A percentile compares a stretch with the other conserved stretches of the same genome.
Evolutionary conservation across 2,329 filamentous ascomycete genomes (phyloP).

Genomic region (Talaromyces pinophilus): DNA sequence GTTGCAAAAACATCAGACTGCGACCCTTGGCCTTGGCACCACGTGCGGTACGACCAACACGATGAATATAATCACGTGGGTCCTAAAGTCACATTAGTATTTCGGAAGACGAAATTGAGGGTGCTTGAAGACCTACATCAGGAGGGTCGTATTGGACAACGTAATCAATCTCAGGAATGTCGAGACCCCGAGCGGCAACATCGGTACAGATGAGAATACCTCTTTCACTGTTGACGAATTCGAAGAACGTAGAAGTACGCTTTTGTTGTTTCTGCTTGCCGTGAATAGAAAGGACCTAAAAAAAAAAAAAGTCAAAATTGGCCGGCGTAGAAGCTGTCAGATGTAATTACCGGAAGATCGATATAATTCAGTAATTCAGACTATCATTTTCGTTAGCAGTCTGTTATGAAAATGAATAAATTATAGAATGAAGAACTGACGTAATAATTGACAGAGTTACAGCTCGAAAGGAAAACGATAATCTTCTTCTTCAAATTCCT

Average conservation of each 20-base stretch:
- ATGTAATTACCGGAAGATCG: slow-evolving; percentile 77
- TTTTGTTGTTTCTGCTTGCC: slow-evolving; percentile 99
- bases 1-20: slow-evolving; percentile 90
- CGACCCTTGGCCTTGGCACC: slow-evolving; percentile 81
- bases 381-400: slow-evolving; percentile 46
- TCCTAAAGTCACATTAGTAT: slow-evolving; percentile 31
- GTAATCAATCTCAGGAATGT: slow-evolving; percentile 95
- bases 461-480: slow-evolving; percentile 93
- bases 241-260: slow-evolving; percentile 98
- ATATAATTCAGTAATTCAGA: slow-evolving; percentile 95
- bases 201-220: slow-evolving; percentile 95
- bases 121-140: slow-evolving; percentile 54
- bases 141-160: slow-evolving; percentile 95
- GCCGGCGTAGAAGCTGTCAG: slow-evolving; percentile 68
- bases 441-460: slow-evolving; percentile 94
- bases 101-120: background rate
- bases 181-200: slow-evolving; percentile 89
- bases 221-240: slow-evolving; percentile 82
- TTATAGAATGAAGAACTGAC: slow-evolving; percentile 40
- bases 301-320: slow-evolving; percentile 80
- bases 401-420: background rate
- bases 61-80: slow-evolving; percentile 88
- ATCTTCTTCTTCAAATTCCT: slow-evolving; percentile 93
- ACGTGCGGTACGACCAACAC: slow-evolving; percentile 90
- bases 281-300: slow-evolving; percentile 63